Evolutionary conservation across 331 rosid species (phyloP), one percentile per base, ranked within the genome.

Genomic region (Quercus phellos): DNA sequence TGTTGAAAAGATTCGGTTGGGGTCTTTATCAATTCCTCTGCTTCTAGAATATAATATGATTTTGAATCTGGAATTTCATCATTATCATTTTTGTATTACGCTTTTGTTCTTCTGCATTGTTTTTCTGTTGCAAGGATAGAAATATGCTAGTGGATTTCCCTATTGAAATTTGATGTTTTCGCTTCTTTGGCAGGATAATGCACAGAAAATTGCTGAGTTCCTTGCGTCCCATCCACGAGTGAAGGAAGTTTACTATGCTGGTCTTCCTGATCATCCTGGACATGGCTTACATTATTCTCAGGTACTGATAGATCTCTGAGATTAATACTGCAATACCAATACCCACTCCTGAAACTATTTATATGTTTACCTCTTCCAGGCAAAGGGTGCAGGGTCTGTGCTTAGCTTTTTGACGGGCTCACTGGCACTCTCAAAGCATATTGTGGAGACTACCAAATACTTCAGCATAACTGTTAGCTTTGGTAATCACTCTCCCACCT

Each of bases 401-500:
- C 82, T 92, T 83, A 94, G 99, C 88, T 92, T 94, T 86, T 79
- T 89, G 84, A 92, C 98, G 11, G 97, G 98, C 67, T 90, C 97
- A 50, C 43, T 84, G 78, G 86, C 94, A 38, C 90, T 94, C 76
- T 94, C 98, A 72, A 94, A 86, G 94, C 97, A 94, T 82, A 74
- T 94, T 77, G 99, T 88, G 46, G 96, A 94, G 86, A 84, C 86
- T 59, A 90, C 96, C 82, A 90, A 88, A 77, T 94, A 89, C 90
- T 94, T 87, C 88, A 90, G 97, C 90, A 80, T 94, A 76, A 88
- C 98, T 5, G 99, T 94, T 78, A 94, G 99, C 84, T 94, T 92
- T 75, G 97, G 98, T 94, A 89, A 87, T 83, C 35, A 46, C 61
- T 75, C 73, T 64, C 76, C 79, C 21, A 6, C 32, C 17, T 1